Evolutionary conservation across 495 filamentous ascomycete genomes (phyloP).

Genomic region (Xanthoparmelia taractica): DNA sequence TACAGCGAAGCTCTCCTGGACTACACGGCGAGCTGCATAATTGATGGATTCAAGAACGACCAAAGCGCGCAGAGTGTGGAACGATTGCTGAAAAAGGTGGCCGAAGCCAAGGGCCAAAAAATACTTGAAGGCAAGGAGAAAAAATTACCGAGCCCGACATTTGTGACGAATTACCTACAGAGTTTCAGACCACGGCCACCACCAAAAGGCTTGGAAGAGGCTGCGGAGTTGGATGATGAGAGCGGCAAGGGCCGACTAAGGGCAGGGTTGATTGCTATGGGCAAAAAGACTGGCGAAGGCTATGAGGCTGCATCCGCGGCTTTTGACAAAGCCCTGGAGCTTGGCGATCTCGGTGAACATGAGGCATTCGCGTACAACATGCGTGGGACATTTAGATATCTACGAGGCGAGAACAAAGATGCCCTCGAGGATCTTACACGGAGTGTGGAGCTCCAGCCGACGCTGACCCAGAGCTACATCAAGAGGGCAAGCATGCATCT

Average conservation of each 20-base stretch:
- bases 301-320: constrained; percentile 79
- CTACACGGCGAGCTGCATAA: constrained; percentile 98
- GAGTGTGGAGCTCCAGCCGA: constrained; percentile 82
- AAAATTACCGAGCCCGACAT: constrained; percentile 86
- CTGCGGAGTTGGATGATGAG: constrained; percentile 63
- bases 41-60: constrained; percentile 91
- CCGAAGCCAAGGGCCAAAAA: constrained; percentile 80
- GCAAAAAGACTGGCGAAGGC: constrained; percentile 74
- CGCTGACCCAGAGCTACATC: constrained; percentile 92
- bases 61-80: constrained; percentile 82
- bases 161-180: constrained; percentile 97
- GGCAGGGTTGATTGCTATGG: constrained; percentile 71
- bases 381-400: constrained; percentile 89
- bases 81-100: constrained; percentile 91
- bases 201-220: constrained; percentile 75
- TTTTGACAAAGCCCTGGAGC: constrained; percentile 81
- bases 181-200: constrained; percentile 80
- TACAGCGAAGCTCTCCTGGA: constrained; percentile 94
- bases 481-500: constrained; percentile 98
- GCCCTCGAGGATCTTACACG: constrained; percentile 79
- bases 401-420: constrained; percentile 75
- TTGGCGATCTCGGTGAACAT: constrained; percentile 65
- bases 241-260: constrained; percentile 79
- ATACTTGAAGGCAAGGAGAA: constrained; percentile 73
- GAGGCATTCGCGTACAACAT: constrained; percentile 92